Conservation (phyloP, 164 flowering plant species). For the Aristolochia contorta region DNA sequence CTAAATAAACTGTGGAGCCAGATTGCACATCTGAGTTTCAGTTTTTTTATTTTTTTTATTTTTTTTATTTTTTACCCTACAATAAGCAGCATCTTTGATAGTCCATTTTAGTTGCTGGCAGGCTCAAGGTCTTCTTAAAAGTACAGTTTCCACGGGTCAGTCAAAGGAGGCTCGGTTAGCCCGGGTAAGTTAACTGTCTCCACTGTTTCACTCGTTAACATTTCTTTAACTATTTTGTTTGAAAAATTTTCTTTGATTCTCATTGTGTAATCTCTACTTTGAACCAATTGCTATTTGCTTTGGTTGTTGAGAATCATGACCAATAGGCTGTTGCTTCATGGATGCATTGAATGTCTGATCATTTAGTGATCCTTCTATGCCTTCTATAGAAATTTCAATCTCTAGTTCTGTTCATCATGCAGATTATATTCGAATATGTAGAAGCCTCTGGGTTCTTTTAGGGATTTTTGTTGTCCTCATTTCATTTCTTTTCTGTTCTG, state of each 20-base stretch:
- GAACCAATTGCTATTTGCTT: neutral
- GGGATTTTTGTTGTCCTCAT: neutral
- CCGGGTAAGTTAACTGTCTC: slow-evolving; percentile 29
- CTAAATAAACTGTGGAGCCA: no score
- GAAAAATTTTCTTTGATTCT: no score
- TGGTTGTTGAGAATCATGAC: no score
- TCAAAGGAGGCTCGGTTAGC: slow-evolving; percentile 98
- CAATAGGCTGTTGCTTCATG: neutral
- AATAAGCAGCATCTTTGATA: slow-evolving; percentile 15
- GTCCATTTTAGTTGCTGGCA: slow-evolving; percentile 33
- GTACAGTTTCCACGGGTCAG: slow-evolving; percentile 70
- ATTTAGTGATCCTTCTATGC: neutral
- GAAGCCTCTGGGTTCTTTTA: neutral
- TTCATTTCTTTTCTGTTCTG: neutral
- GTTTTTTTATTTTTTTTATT: no score
- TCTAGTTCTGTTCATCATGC: neutral
- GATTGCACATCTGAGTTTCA: neutral
- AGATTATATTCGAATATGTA: neutral
- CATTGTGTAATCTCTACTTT: neutral
- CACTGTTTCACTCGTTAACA: neutral
- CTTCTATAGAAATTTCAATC: neutral
- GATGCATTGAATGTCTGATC: neutral
- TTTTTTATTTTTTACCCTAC: no score
- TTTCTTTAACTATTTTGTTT: neutral
- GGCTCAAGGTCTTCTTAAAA: slow-evolving; percentile 96